These are phyloP conservation scores for Yarrowia phangngaensis DNA, from an alignment of 805 yeast species.

Conservation along the genomic window DNA sequence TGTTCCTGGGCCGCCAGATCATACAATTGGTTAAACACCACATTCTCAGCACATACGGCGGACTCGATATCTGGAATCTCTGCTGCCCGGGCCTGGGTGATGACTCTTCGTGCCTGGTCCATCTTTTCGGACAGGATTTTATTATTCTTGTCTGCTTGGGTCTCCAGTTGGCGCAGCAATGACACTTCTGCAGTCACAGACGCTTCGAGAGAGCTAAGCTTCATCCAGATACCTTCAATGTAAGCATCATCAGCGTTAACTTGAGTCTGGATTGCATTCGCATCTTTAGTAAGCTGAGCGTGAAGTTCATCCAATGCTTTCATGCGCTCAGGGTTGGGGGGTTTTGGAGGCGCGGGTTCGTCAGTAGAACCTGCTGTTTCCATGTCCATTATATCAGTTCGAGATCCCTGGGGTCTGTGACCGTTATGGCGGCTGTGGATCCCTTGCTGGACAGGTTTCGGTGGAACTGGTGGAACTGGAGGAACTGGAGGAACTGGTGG, in stretches of 20 bases:
- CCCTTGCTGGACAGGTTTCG: slow-evolving; percentile 12
- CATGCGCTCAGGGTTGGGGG: slow-evolving; percentile 42
- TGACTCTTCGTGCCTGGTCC: slow-evolving; percentile 36
- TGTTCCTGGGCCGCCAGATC: slow-evolving; percentile 60
- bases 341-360: slow-evolving; percentile 39
- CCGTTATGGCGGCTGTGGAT: too few species aligned
- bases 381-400: slow-evolving; percentile 30
- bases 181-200: slow-evolving; percentile 41
- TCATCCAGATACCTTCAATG: slow-evolving; percentile 40
- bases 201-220: slow-evolving; percentile 39
- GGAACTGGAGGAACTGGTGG: slow-evolving; percentile 3
- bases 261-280: slow-evolving; percentile 33
- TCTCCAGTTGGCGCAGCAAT: slow-evolving; percentile 35
- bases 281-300: slow-evolving; percentile 32
- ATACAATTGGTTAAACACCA: slow-evolving; percentile 58
- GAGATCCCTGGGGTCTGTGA: slow-evolving; percentile 8
- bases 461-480: slow-evolving; percentile 13
- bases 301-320: slow-evolving; percentile 34
- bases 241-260: slow-evolving; percentile 34
- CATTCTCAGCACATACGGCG: slow-evolving; percentile 49
- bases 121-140: slow-evolving; percentile 37
- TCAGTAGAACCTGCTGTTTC: slow-evolving; percentile 27
- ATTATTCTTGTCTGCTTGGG: slow-evolving; percentile 37
- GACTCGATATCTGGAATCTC: slow-evolving; percentile 44
- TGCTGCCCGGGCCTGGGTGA: slow-evolving; percentile 38